phyloP scores from a whole-genome alignment of 176 grass and related monocot species.

The Leersia perrieri region DNA sequence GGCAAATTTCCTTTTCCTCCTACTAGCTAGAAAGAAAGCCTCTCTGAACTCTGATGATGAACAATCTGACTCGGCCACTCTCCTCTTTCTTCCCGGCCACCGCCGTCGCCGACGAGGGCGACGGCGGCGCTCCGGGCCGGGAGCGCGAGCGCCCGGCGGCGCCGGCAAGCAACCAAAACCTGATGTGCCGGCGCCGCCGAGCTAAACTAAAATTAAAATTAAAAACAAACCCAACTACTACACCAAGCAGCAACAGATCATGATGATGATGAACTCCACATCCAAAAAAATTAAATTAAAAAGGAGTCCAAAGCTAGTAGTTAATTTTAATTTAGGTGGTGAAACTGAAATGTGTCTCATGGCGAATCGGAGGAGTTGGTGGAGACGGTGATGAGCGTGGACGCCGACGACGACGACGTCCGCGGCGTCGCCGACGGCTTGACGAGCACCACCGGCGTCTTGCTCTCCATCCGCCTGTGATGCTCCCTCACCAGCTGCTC shows the following conservation, averaged over 20 bases:
- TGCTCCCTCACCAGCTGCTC: slow-evolving; percentile 66
- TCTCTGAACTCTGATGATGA: background rate
- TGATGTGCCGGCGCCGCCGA: slow-evolving; percentile 37
- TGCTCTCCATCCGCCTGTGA: slow-evolving; percentile 47
- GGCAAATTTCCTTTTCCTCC: background rate
- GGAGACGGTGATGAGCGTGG: slow-evolving; percentile 67
- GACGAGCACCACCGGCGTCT: slow-evolving; percentile 53
- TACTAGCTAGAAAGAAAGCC: slow-evolving; percentile 24
- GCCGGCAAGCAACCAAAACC: slow-evolving; percentile 64
- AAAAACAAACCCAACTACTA: background rate
- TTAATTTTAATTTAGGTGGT: too few species aligned
- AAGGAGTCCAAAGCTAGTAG: slow-evolving; percentile 19
- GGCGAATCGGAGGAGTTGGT: slow-evolving; percentile 63
- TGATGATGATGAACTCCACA: background rate
- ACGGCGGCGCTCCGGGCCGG: slow-evolving; percentile 17
- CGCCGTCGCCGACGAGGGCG: background rate
- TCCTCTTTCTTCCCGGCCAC: slow-evolving; percentile 43
- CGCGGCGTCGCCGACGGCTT: slow-evolving; percentile 53
- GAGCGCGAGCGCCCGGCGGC: slow-evolving; percentile 38
- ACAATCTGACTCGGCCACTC: slow-evolving; percentile 13
- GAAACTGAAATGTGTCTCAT: slow-evolving; percentile 35
- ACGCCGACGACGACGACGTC: slow-evolving; percentile 62
- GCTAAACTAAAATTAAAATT: slow-evolving; percentile 48
- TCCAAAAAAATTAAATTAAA: background rate
- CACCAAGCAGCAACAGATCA: slow-evolving; percentile 14